These are phyloP conservation scores for Jasminum sambac DNA, from an alignment of 257 asterid species.

Conservation along the genomic window DNA sequence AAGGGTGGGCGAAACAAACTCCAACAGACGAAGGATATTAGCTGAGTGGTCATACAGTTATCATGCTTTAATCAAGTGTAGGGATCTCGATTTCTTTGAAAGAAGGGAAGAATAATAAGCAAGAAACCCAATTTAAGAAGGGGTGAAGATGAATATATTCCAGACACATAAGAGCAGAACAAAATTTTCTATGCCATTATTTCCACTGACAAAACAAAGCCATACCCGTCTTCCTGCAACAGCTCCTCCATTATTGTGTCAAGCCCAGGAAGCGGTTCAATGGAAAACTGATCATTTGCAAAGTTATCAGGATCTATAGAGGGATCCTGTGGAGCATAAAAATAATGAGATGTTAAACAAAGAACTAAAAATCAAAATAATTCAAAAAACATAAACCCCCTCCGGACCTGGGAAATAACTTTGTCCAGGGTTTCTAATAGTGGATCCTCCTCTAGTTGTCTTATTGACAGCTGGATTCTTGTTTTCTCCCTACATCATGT, in stretches of 20 bases:
- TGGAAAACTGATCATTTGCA: constrained; percentile 35
- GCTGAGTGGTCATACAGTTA: neutral
- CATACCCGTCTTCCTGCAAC: constrained; percentile 88
- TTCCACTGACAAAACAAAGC: neutral
- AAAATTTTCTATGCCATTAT: neutral
- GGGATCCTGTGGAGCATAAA: constrained; percentile 45
- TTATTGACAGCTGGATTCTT: constrained; percentile 77
- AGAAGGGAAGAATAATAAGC: neutral
- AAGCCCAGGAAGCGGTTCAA: constrained; percentile 94
- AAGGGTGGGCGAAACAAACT: no score
- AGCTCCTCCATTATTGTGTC: constrained; percentile 73
- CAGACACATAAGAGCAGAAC: neutral
- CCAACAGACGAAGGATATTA: neutral
- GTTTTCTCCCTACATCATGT: constrained; percentile 59
- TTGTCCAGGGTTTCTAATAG: constrained; percentile 85
- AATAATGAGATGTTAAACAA: constrained; percentile 17
- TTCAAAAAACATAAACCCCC: neutral
- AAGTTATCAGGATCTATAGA: constrained; percentile 34
- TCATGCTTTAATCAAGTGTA: neutral
- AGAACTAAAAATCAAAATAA: neutral
- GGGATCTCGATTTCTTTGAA: neutral
- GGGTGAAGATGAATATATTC: neutral
- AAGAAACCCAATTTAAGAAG: neutral
- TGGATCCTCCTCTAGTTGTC: constrained; percentile 95
- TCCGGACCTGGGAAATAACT: constrained; percentile 85